Evolutionary conservation across 768 basidiomycete species (phyloP), one percentile per base, ranked within the genome.

Genomic region (Termitomyces sp.): DNA sequence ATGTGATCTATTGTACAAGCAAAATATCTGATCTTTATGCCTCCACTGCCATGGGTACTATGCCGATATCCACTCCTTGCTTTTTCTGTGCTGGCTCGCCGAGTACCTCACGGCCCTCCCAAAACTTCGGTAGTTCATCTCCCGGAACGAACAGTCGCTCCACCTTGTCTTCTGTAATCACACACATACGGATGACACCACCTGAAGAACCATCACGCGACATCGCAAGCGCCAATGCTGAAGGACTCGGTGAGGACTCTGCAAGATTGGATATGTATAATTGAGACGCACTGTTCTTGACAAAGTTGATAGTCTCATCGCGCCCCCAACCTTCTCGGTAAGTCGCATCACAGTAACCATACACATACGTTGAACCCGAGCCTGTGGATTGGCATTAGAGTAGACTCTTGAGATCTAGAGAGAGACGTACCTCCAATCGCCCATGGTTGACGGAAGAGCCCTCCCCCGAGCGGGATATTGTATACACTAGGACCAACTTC

Each of bases 301-400:
- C 96, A 68, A 99, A 98, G 37, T 95, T 80, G 56, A 99, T 76
- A 0, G 95, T 97, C 75, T 98, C 85, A 39, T 94, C 92, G 64
- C 82, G 82, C 7, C 83, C 86, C 95, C 93, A 96, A 16, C 91
- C 93, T 30, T 98, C 95, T 72, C 86, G 76, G 71, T 90, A 99
- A 27, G 95, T 98, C n/a, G 97, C 94, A 71, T 99, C 97, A 66
- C 97, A 98, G 76, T 98, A 98, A 53, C 96, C 97, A 69, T 98
- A 99, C 12, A 98, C 94, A 70, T 98, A 99, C 8, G 95, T 94
- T 37, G 95, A 97, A 8, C 97, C 97, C 51, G 94, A 96, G 26
- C 93, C 91, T 93, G 63, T 20, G n/a, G 51, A 30, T 48, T 39
- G 43, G 32, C 18, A 34, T 56, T 59, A 52, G 26, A 9, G 43